A percentile compares a stretch with the other conserved stretches of the same genome.
Evolutionary conservation across 305 asterid genomes (phyloP).

Genomic region (Fraxinus sp.): DNA sequence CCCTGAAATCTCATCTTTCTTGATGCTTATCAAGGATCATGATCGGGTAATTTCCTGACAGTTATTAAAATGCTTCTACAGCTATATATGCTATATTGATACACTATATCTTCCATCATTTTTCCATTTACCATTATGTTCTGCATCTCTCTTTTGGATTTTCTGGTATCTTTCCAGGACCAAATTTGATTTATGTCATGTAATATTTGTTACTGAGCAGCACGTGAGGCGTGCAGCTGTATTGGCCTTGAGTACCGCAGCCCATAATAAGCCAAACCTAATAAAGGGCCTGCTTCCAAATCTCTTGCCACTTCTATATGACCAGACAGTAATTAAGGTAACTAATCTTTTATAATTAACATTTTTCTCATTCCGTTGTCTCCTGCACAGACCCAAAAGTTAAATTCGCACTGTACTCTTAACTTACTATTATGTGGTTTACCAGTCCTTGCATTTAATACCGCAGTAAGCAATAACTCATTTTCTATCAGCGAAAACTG

Average conservation of each 20-base stretch:
- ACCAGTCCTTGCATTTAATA: background rate
- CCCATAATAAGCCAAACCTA: constrained; percentile 95
- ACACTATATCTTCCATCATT: background rate
- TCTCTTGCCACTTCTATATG: constrained; percentile 89
- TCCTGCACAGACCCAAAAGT: background rate
- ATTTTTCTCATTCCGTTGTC: background rate
- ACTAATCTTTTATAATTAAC: background rate
- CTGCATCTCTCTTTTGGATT: constrained; percentile 7
- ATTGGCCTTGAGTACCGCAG: constrained; percentile 94
- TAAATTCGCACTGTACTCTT: background rate
- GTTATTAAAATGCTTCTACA: background rate
- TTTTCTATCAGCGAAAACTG: background rate
- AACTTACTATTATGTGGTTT: background rate
- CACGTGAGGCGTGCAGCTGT: constrained; percentile 99
- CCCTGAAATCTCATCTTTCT: constrained; percentile 81
- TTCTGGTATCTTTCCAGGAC: background rate
- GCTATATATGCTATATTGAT: background rate
- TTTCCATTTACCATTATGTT: background rate
- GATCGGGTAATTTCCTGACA: constrained; percentile 65
- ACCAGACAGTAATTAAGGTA: constrained; percentile 94
- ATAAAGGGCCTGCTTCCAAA: constrained; percentile 84
- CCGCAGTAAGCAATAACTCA: background rate
- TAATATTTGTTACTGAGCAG: constrained; percentile 51
- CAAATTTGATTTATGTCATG: constrained; percentile 16
- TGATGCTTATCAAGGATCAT: constrained; percentile 90